These are phyloP conservation scores for Camelina neglecta DNA, from an alignment of 345 rosid genomes.

Conservation along the genomic window DNA sequence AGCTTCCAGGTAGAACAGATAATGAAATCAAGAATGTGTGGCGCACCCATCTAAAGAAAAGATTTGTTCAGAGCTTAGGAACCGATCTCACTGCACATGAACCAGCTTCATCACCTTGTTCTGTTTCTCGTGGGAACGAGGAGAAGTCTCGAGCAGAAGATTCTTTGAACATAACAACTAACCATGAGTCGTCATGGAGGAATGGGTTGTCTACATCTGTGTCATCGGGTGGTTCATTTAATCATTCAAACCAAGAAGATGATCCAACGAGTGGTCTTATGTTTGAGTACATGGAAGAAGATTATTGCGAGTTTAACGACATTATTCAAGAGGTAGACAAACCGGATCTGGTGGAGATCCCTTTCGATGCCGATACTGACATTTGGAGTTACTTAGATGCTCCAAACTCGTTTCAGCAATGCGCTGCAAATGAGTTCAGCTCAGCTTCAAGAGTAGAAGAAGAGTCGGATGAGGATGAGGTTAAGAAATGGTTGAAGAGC, in stretches of 20 bases:
- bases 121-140: conserved; percentile 26
- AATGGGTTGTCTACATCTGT: conserved; percentile 33
- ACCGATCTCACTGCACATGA: conserved; percentile 11
- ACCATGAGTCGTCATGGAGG: conserved; percentile 26
- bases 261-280: conserved; percentile 14
- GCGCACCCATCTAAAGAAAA: conserved; percentile 87
- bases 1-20: conserved; percentile 85
- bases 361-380: conserved; percentile 62
- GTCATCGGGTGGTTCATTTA: conserved; percentile 44
- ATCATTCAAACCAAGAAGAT: conserved; percentile 28
- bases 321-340: conserved; percentile 66
- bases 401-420: conserved; percentile 46
- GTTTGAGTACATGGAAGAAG: conserved; percentile 31
- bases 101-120: conserved; percentile 45
- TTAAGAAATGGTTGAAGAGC: conserved; percentile 58
- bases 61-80: conserved; percentile 21
- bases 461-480: conserved; percentile 49
- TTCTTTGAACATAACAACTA: conserved; percentile 38
- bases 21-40: conserved; percentile 93
- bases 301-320: conserved; percentile 29
- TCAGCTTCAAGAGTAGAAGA: conserved; percentile 37
- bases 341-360: conserved; percentile 53
- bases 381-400: conserved; percentile 75
- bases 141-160: conserved; percentile 24
- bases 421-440: conserved; percentile 28